Percentiles rank a stretch among this genome's conserved stretches.
Conservation (phyloP, 805 yeast species). For the Starmerella stellata region DNA sequence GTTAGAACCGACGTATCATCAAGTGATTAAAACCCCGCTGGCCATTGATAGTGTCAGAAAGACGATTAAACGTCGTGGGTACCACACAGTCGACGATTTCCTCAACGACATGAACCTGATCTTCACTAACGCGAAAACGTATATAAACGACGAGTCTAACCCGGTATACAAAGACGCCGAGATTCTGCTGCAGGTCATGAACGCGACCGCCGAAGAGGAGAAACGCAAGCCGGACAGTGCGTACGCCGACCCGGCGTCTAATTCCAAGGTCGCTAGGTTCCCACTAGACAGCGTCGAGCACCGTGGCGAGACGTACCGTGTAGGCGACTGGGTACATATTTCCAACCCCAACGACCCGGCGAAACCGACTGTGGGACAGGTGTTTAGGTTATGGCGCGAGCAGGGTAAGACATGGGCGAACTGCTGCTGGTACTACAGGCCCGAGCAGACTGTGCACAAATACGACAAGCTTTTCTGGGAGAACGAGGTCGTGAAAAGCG, state of each 20-base stretch:
- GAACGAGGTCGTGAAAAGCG: slow-evolving; percentile 90
- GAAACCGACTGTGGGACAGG: slow-evolving; percentile 84
- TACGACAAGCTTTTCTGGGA: slow-evolving; percentile 75
- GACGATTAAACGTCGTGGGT: slow-evolving; percentile 70
- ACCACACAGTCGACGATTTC: slow-evolving; percentile 56
- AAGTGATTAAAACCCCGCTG: slow-evolving; percentile 27
- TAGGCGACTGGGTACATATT: slow-evolving; percentile 90
- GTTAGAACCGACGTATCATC: slow-evolving; percentile 33
- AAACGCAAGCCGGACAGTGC: slow-evolving; percentile 67
- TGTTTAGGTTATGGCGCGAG: slow-evolving; percentile 73
- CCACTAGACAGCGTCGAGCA: slow-evolving; percentile 66
- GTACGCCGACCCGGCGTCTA: slow-evolving; percentile 30
- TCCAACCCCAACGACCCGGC: slow-evolving; percentile 73
- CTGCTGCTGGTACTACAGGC: slow-evolving; percentile 94
- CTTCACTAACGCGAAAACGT: slow-evolving; percentile 55
- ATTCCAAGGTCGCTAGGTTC: slow-evolving; percentile 52
- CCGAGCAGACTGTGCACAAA: slow-evolving; percentile 94
- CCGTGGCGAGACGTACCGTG: slow-evolving; percentile 52
- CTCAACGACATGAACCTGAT: slow-evolving; percentile 58
- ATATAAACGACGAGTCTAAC: slow-evolving; percentile 36
- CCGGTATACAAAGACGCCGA: slow-evolving; percentile 44
- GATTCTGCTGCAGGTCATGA: slow-evolving; percentile 43
- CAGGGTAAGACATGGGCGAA: slow-evolving; percentile 78
- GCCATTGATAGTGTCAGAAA: slow-evolving; percentile 39
- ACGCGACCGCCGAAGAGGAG: slow-evolving; percentile 42